phyloP scores from a whole-genome alignment of 371 early-diverging fungal species.

The Apophysomyces variabilis region DNA sequence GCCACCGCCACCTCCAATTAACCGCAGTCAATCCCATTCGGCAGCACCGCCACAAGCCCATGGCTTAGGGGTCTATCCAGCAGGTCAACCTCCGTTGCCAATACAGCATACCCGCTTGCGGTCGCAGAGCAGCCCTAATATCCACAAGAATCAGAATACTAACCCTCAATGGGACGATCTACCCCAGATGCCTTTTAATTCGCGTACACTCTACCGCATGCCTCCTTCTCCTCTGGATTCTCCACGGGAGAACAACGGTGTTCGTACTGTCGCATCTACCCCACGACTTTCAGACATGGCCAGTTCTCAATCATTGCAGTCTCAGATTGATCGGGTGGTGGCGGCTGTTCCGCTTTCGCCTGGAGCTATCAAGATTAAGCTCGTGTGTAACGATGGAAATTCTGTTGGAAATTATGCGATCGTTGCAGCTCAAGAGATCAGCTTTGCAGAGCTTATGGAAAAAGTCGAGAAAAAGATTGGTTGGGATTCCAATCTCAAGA shows the following conservation, averaged over 20 bases:
- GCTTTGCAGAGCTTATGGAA: slow-evolving; percentile 73
- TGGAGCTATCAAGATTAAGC: slow-evolving; percentile 71
- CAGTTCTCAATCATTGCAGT: slow-evolving; percentile 18
- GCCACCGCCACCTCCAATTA: slow-evolving; percentile 24
- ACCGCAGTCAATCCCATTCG: slow-evolving; percentile 47
- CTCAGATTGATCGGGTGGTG: slow-evolving; percentile 24
- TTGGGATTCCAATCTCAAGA: slow-evolving; percentile 62
- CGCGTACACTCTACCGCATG: slow-evolving; percentile 32
- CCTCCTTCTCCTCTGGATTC: slow-evolving; percentile 29
- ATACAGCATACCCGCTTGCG: slow-evolving; percentile 53
- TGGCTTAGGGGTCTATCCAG: slow-evolving; percentile 70
- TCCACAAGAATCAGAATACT: slow-evolving; percentile 42
- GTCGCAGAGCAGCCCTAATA: slow-evolving; percentile 70
- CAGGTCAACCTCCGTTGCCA: slow-evolving; percentile 12
- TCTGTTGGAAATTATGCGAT: slow-evolving; percentile 88
- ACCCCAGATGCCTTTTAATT: slow-evolving; percentile 28
- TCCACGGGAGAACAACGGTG: slow-evolving; percentile 15
- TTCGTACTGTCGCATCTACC: slow-evolving; percentile 51
- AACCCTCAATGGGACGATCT: slow-evolving; percentile 26
- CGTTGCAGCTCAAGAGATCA: slow-evolving; percentile 71
- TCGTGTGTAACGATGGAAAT: slow-evolving; percentile 83
- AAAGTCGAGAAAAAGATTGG: slow-evolving; percentile 88
- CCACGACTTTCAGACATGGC: slow-evolving; percentile 57
- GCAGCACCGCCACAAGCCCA: slow-evolving; percentile 31
- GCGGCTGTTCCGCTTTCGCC: slow-evolving; percentile 23